These are phyloP conservation scores for Juglanconis oblonga DNA, from an alignment of 2,329 filamentous ascomycete genomes.

Conservation along the genomic window DNA sequence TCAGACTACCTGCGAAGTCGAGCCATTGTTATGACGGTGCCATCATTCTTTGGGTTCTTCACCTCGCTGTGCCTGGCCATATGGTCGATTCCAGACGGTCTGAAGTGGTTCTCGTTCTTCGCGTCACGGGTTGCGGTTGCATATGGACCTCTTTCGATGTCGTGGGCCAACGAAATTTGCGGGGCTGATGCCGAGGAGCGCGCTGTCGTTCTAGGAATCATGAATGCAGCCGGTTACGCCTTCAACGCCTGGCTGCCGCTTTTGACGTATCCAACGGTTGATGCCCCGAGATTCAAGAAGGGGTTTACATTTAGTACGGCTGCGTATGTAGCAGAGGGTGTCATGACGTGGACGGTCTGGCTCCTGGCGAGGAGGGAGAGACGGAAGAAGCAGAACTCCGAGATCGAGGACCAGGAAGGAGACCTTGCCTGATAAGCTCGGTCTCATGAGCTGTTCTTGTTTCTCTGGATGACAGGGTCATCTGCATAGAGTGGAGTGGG, in stretches of 20 bases:
- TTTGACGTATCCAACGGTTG: slow-evolving; percentile 32
- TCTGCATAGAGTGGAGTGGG: no score
- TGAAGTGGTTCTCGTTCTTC: slow-evolving; percentile 22
- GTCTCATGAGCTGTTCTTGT: neutral
- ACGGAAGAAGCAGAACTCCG: slow-evolving; percentile 5
- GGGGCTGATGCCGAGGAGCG: slow-evolving; percentile 45
- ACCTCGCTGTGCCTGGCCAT: slow-evolving; percentile 16
- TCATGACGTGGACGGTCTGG: slow-evolving; percentile 17
- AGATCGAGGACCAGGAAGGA: slow-evolving; percentile 20
- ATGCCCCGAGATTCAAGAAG: slow-evolving; percentile 38
- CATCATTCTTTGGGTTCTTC: slow-evolving; percentile 16
- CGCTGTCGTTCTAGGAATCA: slow-evolving; percentile 46
- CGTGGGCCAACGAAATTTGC: slow-evolving; percentile 47
- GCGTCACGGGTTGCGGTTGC: slow-evolving; percentile 4
- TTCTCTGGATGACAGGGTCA: neutral
- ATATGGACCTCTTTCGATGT: slow-evolving; percentile 27
- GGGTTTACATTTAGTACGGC: slow-evolving; percentile 27
- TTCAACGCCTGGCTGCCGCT: slow-evolving; percentile 43
- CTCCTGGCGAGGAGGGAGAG: slow-evolving; percentile 3
- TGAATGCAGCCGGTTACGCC: slow-evolving; percentile 42
- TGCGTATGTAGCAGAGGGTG: slow-evolving; percentile 9
- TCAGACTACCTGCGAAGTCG: slow-evolving; percentile 44
- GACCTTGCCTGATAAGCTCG: neutral
- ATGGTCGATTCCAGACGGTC: slow-evolving; percentile 12
- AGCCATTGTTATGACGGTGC: slow-evolving; percentile 15